Evolutionary conservation across 352 stramenopile species (phyloP).

Genomic region (Pilasporangium apinafurcum): DNA sequence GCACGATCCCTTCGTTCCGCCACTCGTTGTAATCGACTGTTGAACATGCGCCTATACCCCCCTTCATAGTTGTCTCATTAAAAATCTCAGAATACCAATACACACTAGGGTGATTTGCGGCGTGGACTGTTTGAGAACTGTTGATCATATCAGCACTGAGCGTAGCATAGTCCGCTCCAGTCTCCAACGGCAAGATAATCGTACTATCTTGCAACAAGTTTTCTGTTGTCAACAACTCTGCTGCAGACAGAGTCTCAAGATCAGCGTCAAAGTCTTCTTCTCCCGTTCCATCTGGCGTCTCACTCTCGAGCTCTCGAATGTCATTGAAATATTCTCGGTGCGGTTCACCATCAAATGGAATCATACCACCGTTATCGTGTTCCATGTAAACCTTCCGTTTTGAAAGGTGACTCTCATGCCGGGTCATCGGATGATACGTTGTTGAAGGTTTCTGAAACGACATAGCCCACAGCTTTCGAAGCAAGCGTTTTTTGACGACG

Average conservation of each 20-base stretch:
- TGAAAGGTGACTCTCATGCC: conserved; percentile 85
- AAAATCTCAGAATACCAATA: conserved; percentile 82
- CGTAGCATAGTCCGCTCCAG: conserved; percentile 28
- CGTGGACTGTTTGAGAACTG: conserved; percentile 3
- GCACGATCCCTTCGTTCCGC: conserved; percentile 93
- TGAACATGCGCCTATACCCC: conserved; percentile 90
- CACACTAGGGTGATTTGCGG: conserved; percentile 14
- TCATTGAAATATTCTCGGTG: conserved; percentile 82
- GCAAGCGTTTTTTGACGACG: conserved; percentile 30
- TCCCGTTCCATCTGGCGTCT: conserved; percentile 28
- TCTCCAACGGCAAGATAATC: conserved; percentile 54
- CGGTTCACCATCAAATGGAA: conserved; percentile 80
- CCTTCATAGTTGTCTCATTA: conserved; percentile 24
- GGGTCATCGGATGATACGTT: conserved; percentile 64
- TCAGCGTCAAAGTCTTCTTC: conserved; percentile 19
- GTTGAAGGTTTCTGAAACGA: conserved; percentile 22
- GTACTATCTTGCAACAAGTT: conserved; percentile 40
- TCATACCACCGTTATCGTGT: conserved; percentile 66
- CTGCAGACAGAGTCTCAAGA: conserved; percentile 42
- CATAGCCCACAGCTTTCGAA: conserved; percentile 54
- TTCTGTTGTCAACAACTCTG: conserved; percentile 45
- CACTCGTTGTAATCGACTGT: conserved; percentile 89
- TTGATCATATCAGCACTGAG: conserved; percentile 8
- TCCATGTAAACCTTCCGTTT: conserved; percentile 68
- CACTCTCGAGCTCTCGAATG: conserved; percentile 41